These are phyloP conservation scores for Mycosphaerella sp. DNA, from an alignment of 2,329 filamentous ascomycete species.

Conservation along the genomic window DNA sequence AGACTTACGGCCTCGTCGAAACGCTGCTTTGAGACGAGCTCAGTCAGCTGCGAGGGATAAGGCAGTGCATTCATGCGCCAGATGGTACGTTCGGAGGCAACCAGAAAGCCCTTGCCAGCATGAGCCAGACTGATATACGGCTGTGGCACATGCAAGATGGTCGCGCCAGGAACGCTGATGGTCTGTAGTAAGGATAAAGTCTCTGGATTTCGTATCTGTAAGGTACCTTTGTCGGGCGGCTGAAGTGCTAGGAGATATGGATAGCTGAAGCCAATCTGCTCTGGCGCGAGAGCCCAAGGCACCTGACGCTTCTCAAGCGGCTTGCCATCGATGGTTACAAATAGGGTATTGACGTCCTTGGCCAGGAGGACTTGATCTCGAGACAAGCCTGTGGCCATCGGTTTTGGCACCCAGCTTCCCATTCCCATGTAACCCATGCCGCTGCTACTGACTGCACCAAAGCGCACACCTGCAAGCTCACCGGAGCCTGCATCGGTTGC, in stretches of 20 bases:
- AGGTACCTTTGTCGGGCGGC: slow-evolving; percentile 68
- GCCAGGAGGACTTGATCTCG: slow-evolving; percentile 85
- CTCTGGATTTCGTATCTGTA: slow-evolving; percentile 89
- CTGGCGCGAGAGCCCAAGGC: slow-evolving; percentile 84
- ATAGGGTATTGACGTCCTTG: slow-evolving; percentile 95
- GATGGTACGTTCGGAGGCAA: slow-evolving; percentile 81
- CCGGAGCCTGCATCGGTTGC: slow-evolving; percentile 44
- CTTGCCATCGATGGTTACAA: slow-evolving; percentile 78
- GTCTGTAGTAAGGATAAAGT: slow-evolving; percentile 86
- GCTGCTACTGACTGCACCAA: slow-evolving; percentile 74
- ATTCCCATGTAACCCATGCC: slow-evolving; percentile 98
- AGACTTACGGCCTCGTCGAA: slow-evolving; percentile 92
- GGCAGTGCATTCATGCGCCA: slow-evolving; percentile 95
- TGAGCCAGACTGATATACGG: slow-evolving; percentile 92
- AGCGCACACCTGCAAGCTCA: slow-evolving; percentile 57
- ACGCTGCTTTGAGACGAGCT: slow-evolving; percentile 64
- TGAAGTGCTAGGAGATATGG: slow-evolving; percentile 88
- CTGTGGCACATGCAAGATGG: slow-evolving; percentile 81
- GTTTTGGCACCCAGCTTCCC: slow-evolving; percentile 84
- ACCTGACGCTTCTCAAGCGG: slow-evolving; percentile 77
- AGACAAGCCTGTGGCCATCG: slow-evolving; percentile 72
- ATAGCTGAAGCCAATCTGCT: slow-evolving; percentile 92
- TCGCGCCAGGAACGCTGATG: slow-evolving; percentile 73
- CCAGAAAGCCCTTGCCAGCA: slow-evolving; percentile 90
- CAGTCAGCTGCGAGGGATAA: slow-evolving; percentile 82